Base-by-base conservation (phyloP, 2,329 filamentous ascomycete species). In the Anisogramma anomala region DNA sequence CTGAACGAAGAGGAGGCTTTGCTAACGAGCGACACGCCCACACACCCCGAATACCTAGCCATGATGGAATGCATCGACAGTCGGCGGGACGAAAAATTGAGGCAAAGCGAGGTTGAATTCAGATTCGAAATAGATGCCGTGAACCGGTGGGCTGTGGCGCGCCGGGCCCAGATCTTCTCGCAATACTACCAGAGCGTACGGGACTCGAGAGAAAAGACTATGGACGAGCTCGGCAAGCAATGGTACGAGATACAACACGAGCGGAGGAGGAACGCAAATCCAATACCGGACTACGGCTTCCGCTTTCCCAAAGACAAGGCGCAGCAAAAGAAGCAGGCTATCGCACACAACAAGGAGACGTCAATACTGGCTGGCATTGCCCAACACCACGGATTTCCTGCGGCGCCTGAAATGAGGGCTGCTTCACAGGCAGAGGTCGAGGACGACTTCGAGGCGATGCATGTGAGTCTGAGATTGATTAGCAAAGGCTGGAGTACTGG, bases 341-440 rank as follows among this genome's bases (percentile, higher is more conserved):
- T 87, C 36, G 83, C 88, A 34, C 96, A 96, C 65, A 96, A 94
- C 58, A 84, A 82, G 50, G 91, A 98, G 58, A 88, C 98, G 4
- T 94, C 88, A 0, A 77, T 95, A 20, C 66, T 98, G 43, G 81
- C 88, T 5, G 89, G 89, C 27, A 72, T 96, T 38, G 88, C 89
- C 26, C 96, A 95, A 63, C 88, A 95, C 58, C 80, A 94, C 54
- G 91, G 91, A 18, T 98, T 98, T 62, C 91, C 91, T 26, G 88
- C 89, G 23, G 91, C 88, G n/a, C 91, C 91, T 15, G 72, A 84
- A 25, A 81, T 98, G 62, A 70, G 70, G 43, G 74, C 83, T 31
- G 83, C 84, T 19, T 79, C 81, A 27, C 61, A 72, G 17, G 67
- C 73, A 9, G 86, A 95, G 55, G 63, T 91, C 34, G 85, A 94